phyloP scores from a whole-genome alignment of 306 rosid genomes.

The Glycine soja region DNA sequence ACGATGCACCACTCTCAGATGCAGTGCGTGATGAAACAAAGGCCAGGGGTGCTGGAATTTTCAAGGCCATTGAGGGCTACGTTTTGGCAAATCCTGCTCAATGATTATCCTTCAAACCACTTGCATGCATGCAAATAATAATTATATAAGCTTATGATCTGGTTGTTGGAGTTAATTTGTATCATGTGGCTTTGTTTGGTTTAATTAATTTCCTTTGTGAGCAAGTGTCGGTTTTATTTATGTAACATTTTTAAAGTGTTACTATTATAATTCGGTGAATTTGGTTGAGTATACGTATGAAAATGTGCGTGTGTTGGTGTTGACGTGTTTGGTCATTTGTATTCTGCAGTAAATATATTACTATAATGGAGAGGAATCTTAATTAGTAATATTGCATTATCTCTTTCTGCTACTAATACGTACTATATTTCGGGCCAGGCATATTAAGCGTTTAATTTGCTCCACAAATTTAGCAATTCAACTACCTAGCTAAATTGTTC shows the following conservation, averaged over 20 bases:
- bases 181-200: not conserved
- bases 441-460: not conserved
- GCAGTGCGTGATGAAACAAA: slow-evolving; percentile 31
- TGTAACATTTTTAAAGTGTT: no score
- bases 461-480: not conserved
- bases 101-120: not conserved
- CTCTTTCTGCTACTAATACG: not conserved
- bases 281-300: not conserved
- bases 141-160: not conserved
- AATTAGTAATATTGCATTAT: not conserved
- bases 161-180: not conserved
- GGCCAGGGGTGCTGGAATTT: slow-evolving; percentile 28
- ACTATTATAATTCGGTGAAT: not conserved
- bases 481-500: not conserved
- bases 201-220: not conserved
- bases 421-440: not conserved
- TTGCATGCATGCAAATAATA: not conserved
- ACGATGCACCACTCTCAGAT: slow-evolving; percentile 28
- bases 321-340: not conserved
- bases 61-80: slow-evolving; percentile 47
- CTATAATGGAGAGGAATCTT: not conserved
- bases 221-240: not conserved
- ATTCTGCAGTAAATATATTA: not conserved
- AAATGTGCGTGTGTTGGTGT: not conserved
- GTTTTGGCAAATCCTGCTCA: slow-evolving; percentile 39